Evolutionary conservation across 306 rosid species (phyloP), one percentile per base, ranked within the genome.

Genomic region (Ormosia emarginata): DNA sequence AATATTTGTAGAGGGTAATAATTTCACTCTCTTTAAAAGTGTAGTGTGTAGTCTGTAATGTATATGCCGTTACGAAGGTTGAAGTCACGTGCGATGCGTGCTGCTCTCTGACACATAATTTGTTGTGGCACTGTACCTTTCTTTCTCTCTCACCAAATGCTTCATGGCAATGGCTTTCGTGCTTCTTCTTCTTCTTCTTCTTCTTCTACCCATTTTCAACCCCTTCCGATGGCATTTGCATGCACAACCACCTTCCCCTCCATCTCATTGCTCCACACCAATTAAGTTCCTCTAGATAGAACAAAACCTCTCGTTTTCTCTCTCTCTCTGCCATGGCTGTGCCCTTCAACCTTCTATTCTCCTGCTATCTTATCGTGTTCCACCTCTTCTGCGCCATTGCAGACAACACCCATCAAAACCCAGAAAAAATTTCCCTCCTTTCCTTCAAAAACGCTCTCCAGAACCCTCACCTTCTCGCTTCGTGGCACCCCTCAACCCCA

Each of bases 41-140:
- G 24, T 24, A 24, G 24, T 24, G 24, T 24, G 1, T 24, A 24
- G 24, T 24, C 24, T 24, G 24, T 24, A 24, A 24, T 24, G 13
- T 70, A 72, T 50, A 61, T 86, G 88, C 85, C 74, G 88, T 83
- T 86, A 62, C n/a, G 36, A 36, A 67, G 67, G 67, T 41, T 4
- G 2, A 37, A 89, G 83, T 91, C 98, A 92, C 95, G 97, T 91
- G 97, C 85, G 53, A 32, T 90, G 78, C 95, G 93, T 94, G 91
- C 77, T 33, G 8, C 74, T 44, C 63, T 81, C 94, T 91, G 92
- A 88, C 90, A 88, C 79, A 49, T 71, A 29, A 57, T 86, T 80
- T 72, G 83, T 83, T 82, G 84, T 79, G 41, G 80, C 62, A 53
- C 67, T 46, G 29, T 10, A 30, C 72, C 66, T 39, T 67, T 43